Conservation (phyloP, 495 filamentous ascomycete species). For the Aspergillus incahuasiensis region DNA sequence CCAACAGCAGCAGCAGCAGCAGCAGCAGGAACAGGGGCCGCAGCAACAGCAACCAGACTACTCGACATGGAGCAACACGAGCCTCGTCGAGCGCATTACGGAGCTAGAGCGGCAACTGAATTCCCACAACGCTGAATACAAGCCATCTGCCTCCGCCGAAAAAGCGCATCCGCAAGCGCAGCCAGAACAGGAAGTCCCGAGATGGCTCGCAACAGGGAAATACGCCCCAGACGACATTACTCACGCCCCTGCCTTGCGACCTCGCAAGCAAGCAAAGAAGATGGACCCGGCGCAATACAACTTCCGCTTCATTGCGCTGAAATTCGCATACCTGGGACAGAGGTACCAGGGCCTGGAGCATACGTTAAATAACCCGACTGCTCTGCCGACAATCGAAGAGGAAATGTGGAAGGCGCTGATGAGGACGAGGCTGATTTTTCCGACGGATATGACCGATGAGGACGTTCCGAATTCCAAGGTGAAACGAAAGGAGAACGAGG, state of each 20-base stretch:
- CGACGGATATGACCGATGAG: constrained; percentile 43
- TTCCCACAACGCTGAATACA: constrained; percentile 39
- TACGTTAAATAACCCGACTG: constrained; percentile 59
- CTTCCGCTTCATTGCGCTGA: constrained; percentile 82
- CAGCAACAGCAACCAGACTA: constrained; percentile 33
- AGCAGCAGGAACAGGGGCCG: constrained; percentile 18
- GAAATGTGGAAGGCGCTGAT: constrained; percentile 84
- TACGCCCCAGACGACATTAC: constrained; percentile 23
- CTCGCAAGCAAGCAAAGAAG: constrained; percentile 39
- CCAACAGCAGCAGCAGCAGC: background rate
- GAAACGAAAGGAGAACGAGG: constrained; percentile 26
- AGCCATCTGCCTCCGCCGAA: constrained; percentile 1
- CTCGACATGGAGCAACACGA: constrained; percentile 59
- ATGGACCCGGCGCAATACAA: constrained; percentile 78
- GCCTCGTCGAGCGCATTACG: constrained; percentile 60
- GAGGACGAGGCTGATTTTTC: constrained; percentile 74
- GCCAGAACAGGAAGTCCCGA: constrained; percentile 11
- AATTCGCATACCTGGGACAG: constrained; percentile 89
- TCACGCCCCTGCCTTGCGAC: constrained; percentile 19
- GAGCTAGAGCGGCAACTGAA: constrained; percentile 60
- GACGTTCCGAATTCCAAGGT: constrained; percentile 21
- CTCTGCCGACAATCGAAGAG: constrained; percentile 81
- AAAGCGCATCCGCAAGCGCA: background rate
- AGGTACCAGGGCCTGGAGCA: constrained; percentile 89
- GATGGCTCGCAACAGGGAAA: constrained; percentile 7